Percentiles rank a stretch among this genome's conserved stretches.
Conservation (phyloP, 2,329 filamentous ascomycete genomes). For the Arachnopeziza araneosa region DNA sequence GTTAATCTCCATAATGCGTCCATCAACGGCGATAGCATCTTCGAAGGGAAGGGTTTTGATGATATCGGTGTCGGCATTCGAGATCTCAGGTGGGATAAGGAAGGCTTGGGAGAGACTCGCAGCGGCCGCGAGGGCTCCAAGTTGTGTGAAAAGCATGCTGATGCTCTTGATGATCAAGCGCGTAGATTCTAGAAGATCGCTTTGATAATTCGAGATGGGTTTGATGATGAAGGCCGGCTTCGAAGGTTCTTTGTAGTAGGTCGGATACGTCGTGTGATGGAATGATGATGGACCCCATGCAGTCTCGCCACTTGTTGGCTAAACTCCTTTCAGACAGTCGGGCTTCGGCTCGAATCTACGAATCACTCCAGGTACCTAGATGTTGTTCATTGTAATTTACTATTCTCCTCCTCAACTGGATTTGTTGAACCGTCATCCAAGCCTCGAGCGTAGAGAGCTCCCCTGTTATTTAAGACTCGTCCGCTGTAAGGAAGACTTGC, state of each 20-base stretch:
- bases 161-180: neutral
- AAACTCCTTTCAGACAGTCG: neutral
- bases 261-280: neutral
- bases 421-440: too few species aligned
- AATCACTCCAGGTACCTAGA: too few species aligned
- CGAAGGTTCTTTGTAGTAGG: neutral
- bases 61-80: conserved; percentile 37
- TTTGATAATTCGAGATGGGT: neutral
- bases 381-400: too few species aligned
- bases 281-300: neutral
- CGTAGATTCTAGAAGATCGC: neutral
- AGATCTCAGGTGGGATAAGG: conserved; percentile 47
- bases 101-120: conserved; percentile 35
- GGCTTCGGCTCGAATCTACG: too few species aligned
- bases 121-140: neutral
- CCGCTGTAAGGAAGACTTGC: too few species aligned
- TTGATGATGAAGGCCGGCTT: neutral
- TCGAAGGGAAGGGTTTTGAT: conserved; percentile 38
- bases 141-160: neutral
- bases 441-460: too few species aligned
- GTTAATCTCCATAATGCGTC: conserved; percentile 42
- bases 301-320: neutral
- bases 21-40: conserved; percentile 33
- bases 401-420: too few species aligned
- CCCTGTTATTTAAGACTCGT: too few species aligned